phyloP scores from a whole-genome alignment of 257 asterid species.

The Osmanthus fragrans region DNA sequence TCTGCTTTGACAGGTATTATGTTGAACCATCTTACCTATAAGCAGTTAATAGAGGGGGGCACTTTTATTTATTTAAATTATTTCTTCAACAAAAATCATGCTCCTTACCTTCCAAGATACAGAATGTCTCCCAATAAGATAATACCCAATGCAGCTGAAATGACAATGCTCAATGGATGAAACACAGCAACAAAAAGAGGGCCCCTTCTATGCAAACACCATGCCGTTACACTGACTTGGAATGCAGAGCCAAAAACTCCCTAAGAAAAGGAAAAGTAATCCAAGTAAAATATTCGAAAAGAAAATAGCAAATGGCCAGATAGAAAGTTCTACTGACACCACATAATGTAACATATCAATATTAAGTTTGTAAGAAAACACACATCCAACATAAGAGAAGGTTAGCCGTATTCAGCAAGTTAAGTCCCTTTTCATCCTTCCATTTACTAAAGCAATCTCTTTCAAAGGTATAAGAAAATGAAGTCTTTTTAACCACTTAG shows the following conservation, averaged over 20 bases:
- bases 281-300: not conserved
- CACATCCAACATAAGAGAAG: not conserved
- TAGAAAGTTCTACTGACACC: not conserved
- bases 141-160: slow-evolving; percentile 62
- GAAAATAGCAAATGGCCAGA: not conserved
- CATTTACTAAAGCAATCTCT: not conserved
- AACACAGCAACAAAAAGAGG: slow-evolving; percentile 87
- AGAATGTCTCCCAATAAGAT: slow-evolving; percentile 60
- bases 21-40: not conserved
- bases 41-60: not conserved
- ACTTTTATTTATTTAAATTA: not conserved
- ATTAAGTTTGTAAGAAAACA: not conserved
- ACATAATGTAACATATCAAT: not conserved
- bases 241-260: slow-evolving; percentile 86
- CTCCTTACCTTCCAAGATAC: slow-evolving; percentile 72
- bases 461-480: not conserved
- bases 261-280: slow-evolving; percentile 26
- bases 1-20: not conserved
- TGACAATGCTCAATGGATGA: slow-evolving; percentile 76
- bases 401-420: not conserved
- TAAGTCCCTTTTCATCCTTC: not conserved
- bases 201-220: slow-evolving; percentile 78
- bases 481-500: not conserved
- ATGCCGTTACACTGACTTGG: slow-evolving; percentile 65
- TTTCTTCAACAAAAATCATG: slow-evolving; percentile 3